A percentile compares a stretch with the other conserved stretches of the same genome.
These are phyloP conservation scores for Clathrus columnatus DNA, from an alignment of 768 basidiomycete species.

Conservation along the genomic window DNA sequence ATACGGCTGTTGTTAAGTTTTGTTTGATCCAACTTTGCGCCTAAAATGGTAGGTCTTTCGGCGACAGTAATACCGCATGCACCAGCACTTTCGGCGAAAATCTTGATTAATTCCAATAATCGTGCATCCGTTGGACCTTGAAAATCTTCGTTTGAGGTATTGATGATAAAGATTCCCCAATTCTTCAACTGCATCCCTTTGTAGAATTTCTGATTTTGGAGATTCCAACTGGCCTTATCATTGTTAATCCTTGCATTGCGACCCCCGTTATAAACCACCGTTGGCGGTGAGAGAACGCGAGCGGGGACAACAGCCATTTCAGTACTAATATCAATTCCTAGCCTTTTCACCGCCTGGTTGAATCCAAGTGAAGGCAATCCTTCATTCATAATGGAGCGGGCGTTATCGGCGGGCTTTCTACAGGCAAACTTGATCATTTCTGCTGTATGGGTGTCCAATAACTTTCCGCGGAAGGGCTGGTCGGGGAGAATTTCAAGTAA, in stretches of 20 bases:
- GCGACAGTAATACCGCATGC: too few species aligned
- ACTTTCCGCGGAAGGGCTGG: slow-evolving; percentile 45
- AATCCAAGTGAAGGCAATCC: slow-evolving; percentile 44
- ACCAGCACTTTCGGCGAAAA: too few species aligned
- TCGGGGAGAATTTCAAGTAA: slow-evolving; percentile 52
- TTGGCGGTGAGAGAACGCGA: slow-evolving; percentile 54
- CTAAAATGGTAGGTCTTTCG: too few species aligned
- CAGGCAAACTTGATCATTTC: slow-evolving; percentile 67
- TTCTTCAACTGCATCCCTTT: slow-evolving; percentile 45
- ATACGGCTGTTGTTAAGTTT: slow-evolving; percentile 14
- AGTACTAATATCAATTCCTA: slow-evolving; percentile 45
- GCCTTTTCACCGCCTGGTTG: slow-evolving; percentile 34
- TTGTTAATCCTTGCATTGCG: slow-evolving; percentile 23
- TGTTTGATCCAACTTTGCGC: slow-evolving; percentile 25
- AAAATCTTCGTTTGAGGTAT: slow-evolving; percentile 59
- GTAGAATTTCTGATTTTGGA: slow-evolving; percentile 55
- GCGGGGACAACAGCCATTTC: slow-evolving; percentile 59
- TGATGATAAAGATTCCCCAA: slow-evolving; percentile 64
- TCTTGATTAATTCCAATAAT: slow-evolving; percentile 36
- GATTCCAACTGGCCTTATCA: slow-evolving; percentile 67
- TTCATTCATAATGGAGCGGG: slow-evolving; percentile 44
- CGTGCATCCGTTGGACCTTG: slow-evolving; percentile 41
- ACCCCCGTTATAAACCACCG: slow-evolving; percentile 41
- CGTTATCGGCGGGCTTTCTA: slow-evolving; percentile 52
- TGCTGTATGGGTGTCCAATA: slow-evolving; percentile 51